A percentile compares a stretch with the other conserved stretches of the same genome.
phyloP scores from a whole-genome alignment of 164 flowering plant species.

The Magnolia changhungtana region DNA sequence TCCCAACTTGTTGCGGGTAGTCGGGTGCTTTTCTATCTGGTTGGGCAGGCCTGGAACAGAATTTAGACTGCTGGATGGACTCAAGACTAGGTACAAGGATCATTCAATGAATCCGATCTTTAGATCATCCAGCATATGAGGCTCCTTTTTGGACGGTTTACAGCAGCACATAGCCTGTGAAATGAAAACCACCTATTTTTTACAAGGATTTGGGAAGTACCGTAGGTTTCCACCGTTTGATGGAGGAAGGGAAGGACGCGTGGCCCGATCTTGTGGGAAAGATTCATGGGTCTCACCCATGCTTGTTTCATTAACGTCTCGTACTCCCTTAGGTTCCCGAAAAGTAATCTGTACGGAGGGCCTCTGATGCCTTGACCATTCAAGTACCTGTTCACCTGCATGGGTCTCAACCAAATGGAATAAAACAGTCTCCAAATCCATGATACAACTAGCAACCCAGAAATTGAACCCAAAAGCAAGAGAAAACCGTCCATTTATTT shows the following conservation, averaged over 20 bases:
- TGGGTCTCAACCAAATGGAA: conserved; percentile 16
- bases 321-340: conserved; percentile 11
- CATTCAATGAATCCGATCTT: no score
- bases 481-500: neutral
- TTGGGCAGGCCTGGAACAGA: no score
- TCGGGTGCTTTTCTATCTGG: no score
- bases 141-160: no score
- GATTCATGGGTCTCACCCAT: conserved; percentile 15
- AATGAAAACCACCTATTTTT: no score
- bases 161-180: no score
- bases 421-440: neutral
- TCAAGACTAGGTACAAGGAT: no score
- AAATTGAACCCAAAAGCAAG: neutral
- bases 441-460: neutral
- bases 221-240: neutral
- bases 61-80: no score
- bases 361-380: conserved; percentile 15
- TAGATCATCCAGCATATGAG: no score
- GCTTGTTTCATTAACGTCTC: conserved; percentile 6
- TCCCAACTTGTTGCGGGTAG: no score
- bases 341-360: conserved; percentile 8
- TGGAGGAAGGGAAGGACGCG: conserved; percentile 19
- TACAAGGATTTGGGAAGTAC: neutral
- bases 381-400: conserved; percentile 5
- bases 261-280: conserved; percentile 17